A percentile compares a stretch with the other conserved stretches of the same genome.
phyloP scores from a whole-genome alignment of 192 early-diverging fungal species.

The Backusella morwellensis region DNA sequence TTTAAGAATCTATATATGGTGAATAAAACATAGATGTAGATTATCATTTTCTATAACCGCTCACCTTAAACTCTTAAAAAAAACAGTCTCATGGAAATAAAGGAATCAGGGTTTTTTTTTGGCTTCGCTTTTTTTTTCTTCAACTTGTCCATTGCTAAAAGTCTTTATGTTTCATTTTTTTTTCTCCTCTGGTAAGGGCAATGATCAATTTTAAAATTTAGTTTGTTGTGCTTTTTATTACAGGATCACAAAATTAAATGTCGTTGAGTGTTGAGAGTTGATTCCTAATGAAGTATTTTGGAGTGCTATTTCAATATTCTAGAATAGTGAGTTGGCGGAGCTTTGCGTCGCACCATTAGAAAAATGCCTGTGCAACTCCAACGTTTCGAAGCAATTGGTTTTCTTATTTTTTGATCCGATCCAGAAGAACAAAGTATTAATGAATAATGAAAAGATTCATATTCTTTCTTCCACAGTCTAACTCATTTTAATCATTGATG shows the following conservation, averaged over 20 bases:
- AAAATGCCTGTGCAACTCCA: neutral
- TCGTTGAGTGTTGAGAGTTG: neutral
- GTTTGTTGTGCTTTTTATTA: too few species aligned
- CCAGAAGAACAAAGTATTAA: neutral
- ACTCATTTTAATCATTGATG: neutral
- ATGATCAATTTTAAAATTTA: too few species aligned
- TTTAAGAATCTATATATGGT: neutral
- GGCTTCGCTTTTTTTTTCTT: neutral
- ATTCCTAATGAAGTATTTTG: too few species aligned
- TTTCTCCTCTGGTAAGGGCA: neutral
- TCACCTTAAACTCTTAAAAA: neutral
- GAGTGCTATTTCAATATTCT: neutral
- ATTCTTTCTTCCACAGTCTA: neutral
- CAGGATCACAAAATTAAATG: neutral
- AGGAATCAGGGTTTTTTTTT: neutral
- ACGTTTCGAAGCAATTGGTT: neutral
- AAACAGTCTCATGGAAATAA: neutral
- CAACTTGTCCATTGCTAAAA: neutral
- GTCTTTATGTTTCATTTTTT: neutral
- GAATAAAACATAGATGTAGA: neutral
- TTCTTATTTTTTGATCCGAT: neutral
- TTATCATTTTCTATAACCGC: constrained; percentile 6
- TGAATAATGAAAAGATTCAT: neutral
- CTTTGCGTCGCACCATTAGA: neutral
- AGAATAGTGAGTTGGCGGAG: neutral